Evolutionary conservation across 345 rosid species (phyloP).

Genomic region (Bruguiera sexangula): DNA sequence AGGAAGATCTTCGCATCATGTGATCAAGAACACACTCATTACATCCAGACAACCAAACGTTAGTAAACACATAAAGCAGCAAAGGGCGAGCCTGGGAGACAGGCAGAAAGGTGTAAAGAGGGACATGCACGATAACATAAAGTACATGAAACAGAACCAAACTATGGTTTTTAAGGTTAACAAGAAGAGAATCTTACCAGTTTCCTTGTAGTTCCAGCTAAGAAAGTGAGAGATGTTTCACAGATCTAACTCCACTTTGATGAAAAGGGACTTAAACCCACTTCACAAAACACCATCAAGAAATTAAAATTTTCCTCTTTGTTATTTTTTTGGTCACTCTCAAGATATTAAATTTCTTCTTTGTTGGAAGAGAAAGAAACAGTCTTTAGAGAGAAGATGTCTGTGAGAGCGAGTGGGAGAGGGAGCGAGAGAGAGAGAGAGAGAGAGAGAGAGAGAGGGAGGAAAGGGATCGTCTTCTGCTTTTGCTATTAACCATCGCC

Average conservation of each 20-base stretch:
- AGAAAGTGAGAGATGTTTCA: constrained; percentile 6
- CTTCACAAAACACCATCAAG: background rate
- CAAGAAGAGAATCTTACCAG: constrained; percentile 45
- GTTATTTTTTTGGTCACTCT: no score
- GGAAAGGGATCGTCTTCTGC: constrained; percentile 4
- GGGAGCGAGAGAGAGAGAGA: constrained; percentile 19
- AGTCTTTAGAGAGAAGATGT: constrained; percentile 15
- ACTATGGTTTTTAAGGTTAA: constrained; percentile 7
- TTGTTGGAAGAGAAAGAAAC: constrained; percentile 12
- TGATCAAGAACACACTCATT: constrained; percentile 19
- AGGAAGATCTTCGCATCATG: constrained; percentile 30
- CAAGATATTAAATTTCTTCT: background rate
- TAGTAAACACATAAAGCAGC: background rate
- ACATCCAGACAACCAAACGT: background rate
- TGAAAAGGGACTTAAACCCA: background rate
- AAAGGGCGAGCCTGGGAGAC: constrained; percentile 1
- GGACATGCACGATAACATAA: background rate
- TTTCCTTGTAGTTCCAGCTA: constrained; percentile 13
- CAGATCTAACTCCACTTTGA: constrained; percentile 39
- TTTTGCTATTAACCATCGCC: constrained; percentile 28
- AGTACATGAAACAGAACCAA: constrained; percentile 2
- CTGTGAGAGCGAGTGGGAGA: constrained; percentile 16
- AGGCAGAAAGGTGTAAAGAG: background rate
- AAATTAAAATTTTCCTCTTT: no score
- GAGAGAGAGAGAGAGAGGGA: constrained; percentile 21